Conservation (phyloP, 164 flowering plant species). For the Liriodendron chinense region DNA sequence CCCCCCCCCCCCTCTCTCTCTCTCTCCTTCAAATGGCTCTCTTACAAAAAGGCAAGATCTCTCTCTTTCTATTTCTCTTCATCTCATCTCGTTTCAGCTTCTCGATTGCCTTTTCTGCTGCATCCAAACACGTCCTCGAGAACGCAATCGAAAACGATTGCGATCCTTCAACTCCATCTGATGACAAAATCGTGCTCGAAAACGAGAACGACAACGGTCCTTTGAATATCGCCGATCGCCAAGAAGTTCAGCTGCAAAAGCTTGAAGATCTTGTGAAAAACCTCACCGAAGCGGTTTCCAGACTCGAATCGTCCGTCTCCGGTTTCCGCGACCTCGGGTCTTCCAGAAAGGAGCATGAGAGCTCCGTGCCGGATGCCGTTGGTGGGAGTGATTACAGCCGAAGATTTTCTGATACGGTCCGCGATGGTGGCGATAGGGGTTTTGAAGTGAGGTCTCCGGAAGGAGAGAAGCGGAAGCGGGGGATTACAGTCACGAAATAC, state of each 20-base stretch:
- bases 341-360: constrained; percentile 16
- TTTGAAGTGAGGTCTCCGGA: constrained; percentile 6
- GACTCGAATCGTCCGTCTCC: constrained; percentile 43
- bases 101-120: constrained; percentile 14
- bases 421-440: background rate
- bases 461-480: constrained; percentile 20
- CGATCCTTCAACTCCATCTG: background rate
- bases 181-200: constrained; percentile 15
- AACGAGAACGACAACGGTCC: constrained; percentile 4
- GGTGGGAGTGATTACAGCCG: constrained; percentile 7
- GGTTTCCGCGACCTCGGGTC: constrained; percentile 21
- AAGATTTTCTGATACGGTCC: background rate
- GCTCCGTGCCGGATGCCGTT: constrained; percentile 9
- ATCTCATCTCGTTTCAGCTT: constrained; percentile 7
- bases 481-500: constrained; percentile 65
- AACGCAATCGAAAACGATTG: constrained; percentile 9
- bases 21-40: constrained; percentile 24
- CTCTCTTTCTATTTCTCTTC: constrained; percentile 34
- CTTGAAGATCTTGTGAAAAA: constrained; percentile 64
- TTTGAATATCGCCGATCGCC: constrained; percentile 23
- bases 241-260: constrained; percentile 45
- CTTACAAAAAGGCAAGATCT: constrained; percentile 38
- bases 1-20: no score
- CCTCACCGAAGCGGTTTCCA: constrained; percentile 56
- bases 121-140: constrained; percentile 15